Conservation (phyloP, 768 basidiomycete genomes). For the Coprinopsis marcescibilis region DNA sequence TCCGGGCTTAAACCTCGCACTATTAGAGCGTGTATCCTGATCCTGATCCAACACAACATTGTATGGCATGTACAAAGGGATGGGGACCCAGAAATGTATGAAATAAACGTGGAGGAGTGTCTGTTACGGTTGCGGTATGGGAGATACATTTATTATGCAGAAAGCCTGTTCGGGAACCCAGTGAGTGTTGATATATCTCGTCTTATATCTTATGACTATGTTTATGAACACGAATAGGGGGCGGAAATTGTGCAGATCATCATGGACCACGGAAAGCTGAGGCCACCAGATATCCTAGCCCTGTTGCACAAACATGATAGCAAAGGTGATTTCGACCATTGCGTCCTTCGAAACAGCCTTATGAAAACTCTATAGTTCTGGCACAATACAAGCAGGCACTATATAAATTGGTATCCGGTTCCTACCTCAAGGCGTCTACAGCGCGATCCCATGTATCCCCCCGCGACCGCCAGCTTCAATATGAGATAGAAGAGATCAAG, state of each 20-base stretch:
- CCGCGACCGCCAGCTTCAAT: conserved; percentile 72
- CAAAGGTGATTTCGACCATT: conserved; percentile 41
- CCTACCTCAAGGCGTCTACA: conserved; percentile 80
- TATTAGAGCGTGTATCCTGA: conserved; percentile 64
- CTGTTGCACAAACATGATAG: conserved; percentile 45
- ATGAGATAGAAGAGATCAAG: conserved; percentile 72
- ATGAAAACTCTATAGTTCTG: conserved; percentile 14
- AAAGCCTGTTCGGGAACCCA: conserved; percentile 59
- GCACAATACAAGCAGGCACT: conserved; percentile 55
- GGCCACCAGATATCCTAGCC: conserved; percentile 62
- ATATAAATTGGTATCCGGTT: conserved; percentile 61
- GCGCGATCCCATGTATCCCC: conserved; percentile 74
- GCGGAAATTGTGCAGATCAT: conserved; percentile 71
- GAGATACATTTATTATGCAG: conserved; percentile 69
- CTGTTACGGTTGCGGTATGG: conserved; percentile 80
- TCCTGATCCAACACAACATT: conserved; percentile 87
- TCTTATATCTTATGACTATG: conserved; percentile 2
- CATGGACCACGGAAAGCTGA: conserved; percentile 83
- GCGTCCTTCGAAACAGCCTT: neutral
- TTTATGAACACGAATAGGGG: conserved; percentile 53
- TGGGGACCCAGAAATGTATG: conserved; percentile 70
- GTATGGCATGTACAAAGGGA: conserved; percentile 77
- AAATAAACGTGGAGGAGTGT: conserved; percentile 82
- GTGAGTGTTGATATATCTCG: conserved; percentile 39
- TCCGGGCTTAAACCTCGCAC: conserved; percentile 62